Conservation (phyloP, 192 early-diverging fungal genomes). For the Gonapodya prolifera region DNA sequence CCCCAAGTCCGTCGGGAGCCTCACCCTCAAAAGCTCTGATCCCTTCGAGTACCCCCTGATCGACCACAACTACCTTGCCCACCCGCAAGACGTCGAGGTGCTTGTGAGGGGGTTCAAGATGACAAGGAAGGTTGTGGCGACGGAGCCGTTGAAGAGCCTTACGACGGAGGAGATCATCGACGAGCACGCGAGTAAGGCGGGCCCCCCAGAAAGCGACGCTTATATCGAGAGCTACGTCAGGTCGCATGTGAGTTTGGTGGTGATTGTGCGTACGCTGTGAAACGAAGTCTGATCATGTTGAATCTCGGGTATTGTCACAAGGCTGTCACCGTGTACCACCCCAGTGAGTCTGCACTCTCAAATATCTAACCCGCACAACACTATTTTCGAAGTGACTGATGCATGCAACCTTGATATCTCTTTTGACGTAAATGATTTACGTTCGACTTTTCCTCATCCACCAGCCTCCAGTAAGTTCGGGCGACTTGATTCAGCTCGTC, state of each 20-base stretch:
- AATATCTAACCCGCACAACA: neutral
- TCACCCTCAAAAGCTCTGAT: neutral
- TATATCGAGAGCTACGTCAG: too few relatives aligned
- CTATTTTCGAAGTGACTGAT: neutral
- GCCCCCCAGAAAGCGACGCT: neutral
- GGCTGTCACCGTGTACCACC: slow-evolving; percentile 1
- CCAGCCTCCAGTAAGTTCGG: too few relatives aligned
- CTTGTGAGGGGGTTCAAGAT: neutral
- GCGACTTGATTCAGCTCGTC: too few relatives aligned
- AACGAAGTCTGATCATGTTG: too few relatives aligned
- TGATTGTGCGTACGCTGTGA: too few relatives aligned
- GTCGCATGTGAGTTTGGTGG: too few relatives aligned
- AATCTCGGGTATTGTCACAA: too few relatives aligned
- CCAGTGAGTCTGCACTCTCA: neutral
- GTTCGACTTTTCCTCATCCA: too few relatives aligned
- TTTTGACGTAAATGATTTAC: too few relatives aligned
- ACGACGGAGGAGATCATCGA: neutral
- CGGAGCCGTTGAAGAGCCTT: neutral
- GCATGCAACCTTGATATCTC: too few relatives aligned
- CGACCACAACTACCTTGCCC: neutral
- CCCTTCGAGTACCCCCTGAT: neutral
- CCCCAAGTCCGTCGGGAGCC: neutral
- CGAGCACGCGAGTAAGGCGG: neutral
- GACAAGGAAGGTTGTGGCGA: neutral
- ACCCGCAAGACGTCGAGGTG: neutral